Evolutionary conservation across 2,329 filamentous ascomycete species (phyloP), one percentile per base, ranked within the genome.

Genomic region (Tolypocladium album): DNA sequence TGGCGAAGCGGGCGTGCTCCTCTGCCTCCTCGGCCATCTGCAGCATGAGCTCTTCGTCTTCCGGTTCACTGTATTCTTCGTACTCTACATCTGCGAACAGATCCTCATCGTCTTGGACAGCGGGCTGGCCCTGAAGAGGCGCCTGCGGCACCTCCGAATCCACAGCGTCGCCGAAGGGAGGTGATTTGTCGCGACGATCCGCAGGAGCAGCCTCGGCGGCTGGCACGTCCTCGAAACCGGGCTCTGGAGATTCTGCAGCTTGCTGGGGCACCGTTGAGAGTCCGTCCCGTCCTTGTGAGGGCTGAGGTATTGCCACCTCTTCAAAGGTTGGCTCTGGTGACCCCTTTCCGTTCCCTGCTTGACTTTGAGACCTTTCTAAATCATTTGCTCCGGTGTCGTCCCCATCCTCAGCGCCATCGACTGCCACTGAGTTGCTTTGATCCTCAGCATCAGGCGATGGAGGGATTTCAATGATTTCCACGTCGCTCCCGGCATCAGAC

Each of bases 1-100:
- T 92, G 1, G 92, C 91, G 69, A 99, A 99, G 7, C 93, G 87
- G 4, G 90, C 92, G 69, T 99, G 93, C 67, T 97, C 94, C 74
- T 96, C 90, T 1, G 89, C 90, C 79, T 99, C 95, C 34, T 88
- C 85, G 0, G 91, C 92, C 67, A 99, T 85, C 65, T 93, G 91
- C 8, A 84, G 85, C 60, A 97, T 82, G 8, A 99, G 80, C 66
- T 96, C 92, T 69, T 92, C 92, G 63, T 97, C 93, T 72, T 96
- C 94, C 0, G 91, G 89, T 64, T 97, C 93, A 40, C 89, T 94
- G 66, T 88, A 87, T 24, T 87, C 84, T 57, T 87, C 84, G 63
- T 89, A 86, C 22, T 92, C 88, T 45, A 89, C 85, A 20, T 82
- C 79, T 17, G 78, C 78, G 38, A 76, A 76, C 0, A 75, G 67